Conservation (phyloP, 257 asterid species). For the Solanum chiquidenum region DNA sequence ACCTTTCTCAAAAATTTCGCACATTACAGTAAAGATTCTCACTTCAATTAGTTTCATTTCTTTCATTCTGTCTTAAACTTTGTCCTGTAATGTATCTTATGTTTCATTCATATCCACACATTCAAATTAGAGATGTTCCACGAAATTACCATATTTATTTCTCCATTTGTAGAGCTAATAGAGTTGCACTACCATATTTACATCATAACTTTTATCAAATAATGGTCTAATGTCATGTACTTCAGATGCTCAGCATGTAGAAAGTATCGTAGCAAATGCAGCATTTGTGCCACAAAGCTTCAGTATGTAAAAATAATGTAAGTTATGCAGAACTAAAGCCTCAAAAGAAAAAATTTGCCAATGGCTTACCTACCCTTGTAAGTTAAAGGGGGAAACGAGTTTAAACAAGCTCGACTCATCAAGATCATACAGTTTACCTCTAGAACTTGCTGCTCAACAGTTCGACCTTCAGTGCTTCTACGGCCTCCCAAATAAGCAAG, state of each 20-base stretch:
- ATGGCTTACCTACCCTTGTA: neutral
- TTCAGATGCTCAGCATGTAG: neutral
- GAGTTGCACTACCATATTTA: neutral
- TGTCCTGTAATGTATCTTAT: neutral
- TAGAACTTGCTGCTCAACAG: slow-evolving; percentile 16
- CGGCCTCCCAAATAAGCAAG: slow-evolving; percentile 20
- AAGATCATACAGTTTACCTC: neutral
- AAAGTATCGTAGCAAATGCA: neutral
- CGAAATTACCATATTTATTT: neutral
- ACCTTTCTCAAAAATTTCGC: neutral
- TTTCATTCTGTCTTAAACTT: neutral
- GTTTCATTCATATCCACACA: neutral
- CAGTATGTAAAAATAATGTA: neutral
- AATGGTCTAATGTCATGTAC: neutral
- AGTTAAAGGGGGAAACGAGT: neutral
- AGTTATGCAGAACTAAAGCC: neutral
- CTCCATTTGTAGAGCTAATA: neutral
- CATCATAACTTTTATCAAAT: neutral
- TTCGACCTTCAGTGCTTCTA: slow-evolving; percentile 10
- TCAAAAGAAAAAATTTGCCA: neutral
- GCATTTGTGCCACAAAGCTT: neutral
- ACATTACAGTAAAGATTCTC: neutral
- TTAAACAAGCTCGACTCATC: neutral
- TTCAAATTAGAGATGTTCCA: neutral
- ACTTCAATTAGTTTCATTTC: neutral